These are phyloP conservation scores for Salix brachista DNA, from an alignment of 345 rosid genomes.

Conservation along the genomic window DNA sequence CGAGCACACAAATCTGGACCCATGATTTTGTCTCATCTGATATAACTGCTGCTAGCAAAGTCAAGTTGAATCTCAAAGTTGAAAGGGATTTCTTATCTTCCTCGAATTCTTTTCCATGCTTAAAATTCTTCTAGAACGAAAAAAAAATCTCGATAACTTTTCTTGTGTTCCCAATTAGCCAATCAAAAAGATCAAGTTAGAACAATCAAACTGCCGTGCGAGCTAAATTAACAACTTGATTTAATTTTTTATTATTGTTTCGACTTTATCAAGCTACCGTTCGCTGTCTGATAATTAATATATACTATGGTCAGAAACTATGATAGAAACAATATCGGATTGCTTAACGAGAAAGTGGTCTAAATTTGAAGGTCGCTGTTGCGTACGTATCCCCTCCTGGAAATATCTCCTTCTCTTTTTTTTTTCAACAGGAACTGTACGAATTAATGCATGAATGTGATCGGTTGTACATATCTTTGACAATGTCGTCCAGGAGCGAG, in stretches of 20 bases:
- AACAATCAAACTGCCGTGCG: background rate
- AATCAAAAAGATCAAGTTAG: background rate
- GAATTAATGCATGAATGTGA: background rate
- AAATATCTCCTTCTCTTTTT: background rate
- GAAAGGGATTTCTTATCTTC: background rate
- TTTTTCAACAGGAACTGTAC: background rate
- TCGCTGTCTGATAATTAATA: background rate
- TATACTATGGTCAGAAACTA: background rate
- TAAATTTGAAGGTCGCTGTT: background rate
- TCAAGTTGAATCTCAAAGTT: background rate
- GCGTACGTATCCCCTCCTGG: background rate
- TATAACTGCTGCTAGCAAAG: background rate
- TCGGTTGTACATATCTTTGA: background rate
- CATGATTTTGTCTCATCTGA: background rate
- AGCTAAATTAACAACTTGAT: background rate
- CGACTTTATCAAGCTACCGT: background rate
- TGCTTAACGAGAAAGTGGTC: background rate
- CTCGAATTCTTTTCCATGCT: background rate
- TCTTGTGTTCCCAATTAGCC: background rate
- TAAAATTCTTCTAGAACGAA: background rate
- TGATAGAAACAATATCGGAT: background rate
- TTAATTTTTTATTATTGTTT: background rate
- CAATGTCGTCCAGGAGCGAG: background rate
- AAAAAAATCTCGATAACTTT: background rate
- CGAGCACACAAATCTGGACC: background rate